Conservation (phyloP, 768 basidiomycete species). For the Favolaschia claudopus region DNA sequence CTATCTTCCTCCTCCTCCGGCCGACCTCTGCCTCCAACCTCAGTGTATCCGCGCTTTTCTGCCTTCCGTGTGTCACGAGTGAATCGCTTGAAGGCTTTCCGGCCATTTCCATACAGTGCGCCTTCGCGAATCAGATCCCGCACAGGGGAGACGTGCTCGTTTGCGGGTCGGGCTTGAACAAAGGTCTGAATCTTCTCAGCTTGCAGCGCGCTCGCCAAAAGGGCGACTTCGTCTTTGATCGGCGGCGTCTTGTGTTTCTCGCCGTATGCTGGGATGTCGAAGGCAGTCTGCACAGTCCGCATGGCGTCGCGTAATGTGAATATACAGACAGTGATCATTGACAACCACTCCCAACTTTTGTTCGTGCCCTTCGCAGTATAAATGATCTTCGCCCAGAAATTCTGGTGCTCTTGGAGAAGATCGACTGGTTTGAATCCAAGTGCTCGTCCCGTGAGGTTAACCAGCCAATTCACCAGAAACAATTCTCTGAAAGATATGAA, state of each 20-base stretch:
- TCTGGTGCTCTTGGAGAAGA: too few relatives aligned
- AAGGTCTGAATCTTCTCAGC: conserved; percentile 17
- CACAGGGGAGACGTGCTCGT: not conserved
- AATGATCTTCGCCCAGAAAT: conserved; percentile 25
- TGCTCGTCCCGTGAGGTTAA: conserved; percentile 12
- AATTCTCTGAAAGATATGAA: not conserved
- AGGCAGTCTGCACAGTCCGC: conserved; percentile 2
- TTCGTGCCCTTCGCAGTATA: conserved; percentile 18
- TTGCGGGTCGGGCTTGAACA: not conserved
- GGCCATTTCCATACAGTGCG: not conserved
- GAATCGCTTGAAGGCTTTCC: not conserved
- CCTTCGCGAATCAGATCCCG: conserved; percentile 18
- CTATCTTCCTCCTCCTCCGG: too few relatives aligned
- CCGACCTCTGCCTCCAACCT: not conserved
- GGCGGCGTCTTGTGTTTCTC: conserved; percentile 10
- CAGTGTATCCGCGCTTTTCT: not conserved
- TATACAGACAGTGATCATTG: conserved; percentile 26
- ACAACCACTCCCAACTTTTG: conserved; percentile 23
- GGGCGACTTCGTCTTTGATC: not conserved
- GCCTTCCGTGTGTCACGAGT: not conserved
- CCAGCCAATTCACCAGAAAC: conserved; percentile 20
- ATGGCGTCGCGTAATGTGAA: conserved; percentile 14
- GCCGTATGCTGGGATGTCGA: conserved; percentile 10
- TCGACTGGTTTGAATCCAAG: conserved; percentile 26
- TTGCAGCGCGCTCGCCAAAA: not conserved